Percentiles rank a stretch among this genome's conserved stretches.
phyloP scores from a whole-genome alignment of 2,329 filamentous ascomycete genomes.

The Cordyceps tenuipes region DNA sequence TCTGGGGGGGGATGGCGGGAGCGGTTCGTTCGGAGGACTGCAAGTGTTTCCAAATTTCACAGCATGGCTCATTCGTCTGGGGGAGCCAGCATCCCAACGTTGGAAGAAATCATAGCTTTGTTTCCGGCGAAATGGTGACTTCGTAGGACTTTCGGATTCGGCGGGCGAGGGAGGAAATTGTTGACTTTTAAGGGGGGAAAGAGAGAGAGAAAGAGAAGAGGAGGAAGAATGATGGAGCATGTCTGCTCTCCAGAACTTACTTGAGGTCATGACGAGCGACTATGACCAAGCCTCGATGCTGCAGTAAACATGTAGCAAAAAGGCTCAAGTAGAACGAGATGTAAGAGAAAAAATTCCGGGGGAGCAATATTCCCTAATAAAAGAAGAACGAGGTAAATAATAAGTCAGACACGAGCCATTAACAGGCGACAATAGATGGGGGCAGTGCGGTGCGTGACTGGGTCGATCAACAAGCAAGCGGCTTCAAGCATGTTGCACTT shows the following conservation, averaged over 20 bases:
- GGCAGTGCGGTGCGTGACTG: conserved; percentile 8
- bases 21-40: neutral
- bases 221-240: conserved; percentile 24
- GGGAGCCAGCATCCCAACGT: neutral
- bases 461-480: conserved; percentile 8
- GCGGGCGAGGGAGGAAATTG: conserved; percentile 13
- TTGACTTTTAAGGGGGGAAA: conserved; percentile 22
- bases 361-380: conserved; percentile 1
- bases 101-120: conserved; percentile 6
- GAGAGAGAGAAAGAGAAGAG: conserved; percentile 28
- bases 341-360: neutral
- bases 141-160: conserved; percentile 12
- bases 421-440: neutral
- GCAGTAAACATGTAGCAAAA: conserved; percentile 9
- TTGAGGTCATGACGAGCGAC: conserved; percentile 36
- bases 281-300: conserved; percentile 22
- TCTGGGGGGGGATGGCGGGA: neutral
- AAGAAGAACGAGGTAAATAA: conserved; percentile 3
- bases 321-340: conserved; percentile 6
- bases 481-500: conserved; percentile 3
- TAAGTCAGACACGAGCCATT: conserved; percentile 4
- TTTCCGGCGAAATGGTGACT: neutral
- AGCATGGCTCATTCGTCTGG: neutral
- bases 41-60: neutral
- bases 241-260: conserved; percentile 35